Evolutionary conservation across 805 yeast species (phyloP), one percentile per base, ranked within the genome.

Genomic region (Wickerhamomyces sydowiorum): DNA sequence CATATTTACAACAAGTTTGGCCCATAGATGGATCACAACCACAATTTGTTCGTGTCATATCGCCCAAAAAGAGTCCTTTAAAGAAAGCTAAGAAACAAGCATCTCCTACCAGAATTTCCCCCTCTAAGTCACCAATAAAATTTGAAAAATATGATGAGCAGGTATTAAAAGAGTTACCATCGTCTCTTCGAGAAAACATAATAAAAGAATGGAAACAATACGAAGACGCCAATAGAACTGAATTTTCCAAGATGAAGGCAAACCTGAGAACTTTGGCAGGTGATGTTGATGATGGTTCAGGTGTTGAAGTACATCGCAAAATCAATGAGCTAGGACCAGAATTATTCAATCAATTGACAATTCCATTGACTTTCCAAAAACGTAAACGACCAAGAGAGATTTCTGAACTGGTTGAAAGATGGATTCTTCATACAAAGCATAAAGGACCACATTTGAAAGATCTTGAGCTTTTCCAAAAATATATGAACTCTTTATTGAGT

Each of bases 401-500:
- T 7, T 49, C 60, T n/a, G 20, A 46, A 7, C 36, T 64, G 23
- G 36, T 70, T n/a, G 50, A 49, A 7, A 38, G 49, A 3, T 73
- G 78, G 78, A 51, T 71, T 1, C 47, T 44, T 7, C 50, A 48
- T n/a, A 62, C 70, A 2, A 46, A 56, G 3, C 41, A 42, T 0
- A 53, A 48, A 18, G 69, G 70, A 0, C 78, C 78, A 3, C 67
- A 65, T 43, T 46, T 39, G 7, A 67, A 60, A 25, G 80, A 75
- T 45, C 48, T 68, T 2, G 49, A 46, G 12, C 42, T 66, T 19
- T 69, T 74, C 34, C 56, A 57, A 25, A 48, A 44, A 12, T 73
- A 62, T 48, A 41, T 73, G 29, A 38, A 45, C 6, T 50, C 49
- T 12, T 46, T 72, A 10, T 48, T 58, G 6, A 46, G 42, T 12